phyloP scores from a whole-genome alignment of 495 filamentous ascomycete species.

The Neurospora africana region DNA sequence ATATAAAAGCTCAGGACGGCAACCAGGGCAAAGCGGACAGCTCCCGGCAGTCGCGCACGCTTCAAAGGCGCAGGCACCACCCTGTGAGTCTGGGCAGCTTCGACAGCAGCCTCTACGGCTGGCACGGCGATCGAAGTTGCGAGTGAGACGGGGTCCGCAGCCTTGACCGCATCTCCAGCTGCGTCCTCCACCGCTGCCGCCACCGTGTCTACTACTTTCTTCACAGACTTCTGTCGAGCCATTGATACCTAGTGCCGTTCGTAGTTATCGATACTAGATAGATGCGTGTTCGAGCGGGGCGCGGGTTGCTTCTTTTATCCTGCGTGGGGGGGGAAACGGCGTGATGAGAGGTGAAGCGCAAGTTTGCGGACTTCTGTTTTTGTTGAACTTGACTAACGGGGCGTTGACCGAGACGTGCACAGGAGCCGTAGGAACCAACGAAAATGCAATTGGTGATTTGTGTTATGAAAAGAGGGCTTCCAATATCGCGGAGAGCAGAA shows the following conservation, averaged over 20 bases:
- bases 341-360: not conserved
- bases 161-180: not conserved
- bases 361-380: not conserved
- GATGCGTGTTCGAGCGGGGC: not conserved
- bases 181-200: not conserved
- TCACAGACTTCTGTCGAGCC: not conserved
- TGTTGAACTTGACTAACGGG: not conserved
- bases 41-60: constrained; percentile 36
- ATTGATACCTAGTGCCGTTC: not conserved
- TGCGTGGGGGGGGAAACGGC: not conserved
- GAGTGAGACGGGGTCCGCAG: not conserved
- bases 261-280: not conserved
- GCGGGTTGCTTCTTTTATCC: not conserved
- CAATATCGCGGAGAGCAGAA: not conserved
- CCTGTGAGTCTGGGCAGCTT: not conserved
- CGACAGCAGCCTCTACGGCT: not conserved
- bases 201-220: not conserved
- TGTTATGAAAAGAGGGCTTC: not conserved
- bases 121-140: not conserved
- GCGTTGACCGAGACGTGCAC: not conserved
- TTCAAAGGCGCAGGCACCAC: not conserved
- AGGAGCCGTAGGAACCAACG: not conserved
- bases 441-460: not conserved
- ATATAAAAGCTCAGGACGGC: constrained; percentile 52
- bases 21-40: constrained; percentile 51